Conservation (phyloP, 2,329 filamentous ascomycete species). For the Fusarium guadeloupense region DNA sequence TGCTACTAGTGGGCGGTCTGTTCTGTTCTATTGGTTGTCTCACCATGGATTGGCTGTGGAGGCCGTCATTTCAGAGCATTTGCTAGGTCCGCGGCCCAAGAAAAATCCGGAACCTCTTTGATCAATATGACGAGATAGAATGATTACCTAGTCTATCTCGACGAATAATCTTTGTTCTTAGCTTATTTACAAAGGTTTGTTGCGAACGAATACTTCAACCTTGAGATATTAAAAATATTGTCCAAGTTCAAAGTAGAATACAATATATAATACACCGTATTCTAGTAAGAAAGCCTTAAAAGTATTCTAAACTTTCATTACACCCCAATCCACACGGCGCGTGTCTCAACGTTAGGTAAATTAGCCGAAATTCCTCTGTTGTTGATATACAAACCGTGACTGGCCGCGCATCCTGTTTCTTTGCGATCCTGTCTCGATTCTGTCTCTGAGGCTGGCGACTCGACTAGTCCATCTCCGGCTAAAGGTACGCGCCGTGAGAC, state of each 20-base stretch:
- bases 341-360: slow-evolving; percentile 23
- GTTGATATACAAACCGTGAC: slow-evolving; percentile 24
- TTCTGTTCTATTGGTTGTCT: slow-evolving; percentile 29
- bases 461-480: slow-evolving; percentile 20
- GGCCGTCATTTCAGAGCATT: slow-evolving; percentile 13
- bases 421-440: slow-evolving; percentile 30
- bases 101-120: too few relatives aligned
- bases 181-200: too few relatives aligned
- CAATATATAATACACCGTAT: too few relatives aligned
- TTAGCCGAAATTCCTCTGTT: slow-evolving; percentile 41
- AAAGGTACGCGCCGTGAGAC: slow-evolving; percentile 6
- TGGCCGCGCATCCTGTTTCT: slow-evolving; percentile 18
- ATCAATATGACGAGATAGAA: too few relatives aligned
- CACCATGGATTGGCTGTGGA: neutral
- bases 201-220: too few relatives aligned
- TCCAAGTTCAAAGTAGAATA: too few relatives aligned
- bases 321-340: too few relatives aligned
- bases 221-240: too few relatives aligned
- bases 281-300: too few relatives aligned
- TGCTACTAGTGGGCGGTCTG: neutral
- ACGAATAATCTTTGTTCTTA: too few relatives aligned
- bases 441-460: slow-evolving; percentile 27
- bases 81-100: neutral
- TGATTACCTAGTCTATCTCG: too few relatives aligned
- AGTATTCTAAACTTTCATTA: too few relatives aligned